Evolutionary conservation across 805 yeast species (phyloP), one percentile per base, ranked within the genome.

Genomic region (Barnettozyma californica): DNA sequence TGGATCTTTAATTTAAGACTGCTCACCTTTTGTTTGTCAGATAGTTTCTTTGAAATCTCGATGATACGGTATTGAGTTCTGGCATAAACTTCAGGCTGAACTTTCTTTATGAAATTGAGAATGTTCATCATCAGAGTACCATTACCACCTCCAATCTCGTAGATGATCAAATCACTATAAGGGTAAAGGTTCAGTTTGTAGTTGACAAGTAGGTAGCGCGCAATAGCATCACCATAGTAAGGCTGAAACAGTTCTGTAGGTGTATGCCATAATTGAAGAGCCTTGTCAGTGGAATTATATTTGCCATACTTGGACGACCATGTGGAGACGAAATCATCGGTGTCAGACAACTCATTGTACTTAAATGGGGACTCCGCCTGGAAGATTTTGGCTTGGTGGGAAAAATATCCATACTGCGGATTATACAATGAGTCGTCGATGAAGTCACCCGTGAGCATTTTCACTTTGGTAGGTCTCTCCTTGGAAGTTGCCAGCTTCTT

Each of bases 81-180:
- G 11, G 68, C 64, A 62, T 87, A 88, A n/a, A 87, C 80, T 35
- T 84, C 90, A 0, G 95, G 91, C 53, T 84, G 83, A 19, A 75
- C 69, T 25, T 67, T 67, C 52, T 77, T 70, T 51, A 88, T 74
- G 61, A 74, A 87, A 58, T 83, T 81, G 53, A 88, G 65, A 10
- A 88, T 77, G 58, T 87, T 84, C 46, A 74, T 63, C 96, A 89
- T 88, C 51, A 88, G 65, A 0, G 95, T 87, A 38, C 95, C 95
- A 59, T 88, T 88, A 55, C 96, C 96, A 19, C 90, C 95, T 50
- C 95, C 96, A 74, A 87, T 79, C 66, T 89, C 96, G 65, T 87
- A 89, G 23, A 88, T 85, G 7, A 80, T 74, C 42, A 92, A 68
- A 60, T 87, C 90, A 38, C 76, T 72, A 58, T 83, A 82, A 1